Evolutionary conservation across 129 eudicot genomes (phyloP).

Genomic region (Helianthus annuus): HanXRQr2.0-SUNRISE NC_035446.2:163373827-163374326

Average conservation of each 20-base stretch:
- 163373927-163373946: background rate
- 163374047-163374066: background rate
- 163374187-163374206: conserved; percentile 1
- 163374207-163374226: background rate
- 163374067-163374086: background rate
- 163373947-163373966: conserved; percentile 10
- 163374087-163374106: background rate
- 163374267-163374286: background rate
- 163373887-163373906: background rate
- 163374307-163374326: too few relatives aligned
- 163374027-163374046: background rate
- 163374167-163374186: background rate
- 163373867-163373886: background rate
- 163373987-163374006: background rate
- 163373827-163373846: conserved; percentile 2
- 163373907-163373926: background rate
- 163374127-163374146: conserved; percentile 1
- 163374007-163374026: background rate
- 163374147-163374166: background rate
- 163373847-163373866: background rate
- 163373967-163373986: background rate
- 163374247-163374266: background rate
- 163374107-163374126: background rate
- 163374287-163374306: background rate
- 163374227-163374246: background rate